Conservation (phyloP, 805 yeast species). For the Vanderwaltozyma tropicalis region DNA sequence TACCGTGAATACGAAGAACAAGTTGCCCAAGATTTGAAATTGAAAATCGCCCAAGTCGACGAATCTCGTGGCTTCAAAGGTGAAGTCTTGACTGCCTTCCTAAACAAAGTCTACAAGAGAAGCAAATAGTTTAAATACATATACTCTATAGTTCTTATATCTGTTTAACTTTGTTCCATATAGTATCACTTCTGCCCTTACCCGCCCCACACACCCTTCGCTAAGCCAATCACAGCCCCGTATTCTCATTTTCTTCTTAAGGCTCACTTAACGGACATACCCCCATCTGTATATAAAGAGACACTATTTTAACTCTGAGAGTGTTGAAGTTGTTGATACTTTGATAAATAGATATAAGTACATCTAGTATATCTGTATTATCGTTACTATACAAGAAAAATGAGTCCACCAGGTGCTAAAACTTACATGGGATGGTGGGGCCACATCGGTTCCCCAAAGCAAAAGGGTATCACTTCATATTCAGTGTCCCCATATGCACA, state of each 20-base stretch:
- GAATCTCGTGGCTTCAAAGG: constrained; percentile 90
- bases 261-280: no score
- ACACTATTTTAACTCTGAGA: no score
- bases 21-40: constrained; percentile 52
- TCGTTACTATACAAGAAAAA: no score
- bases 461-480: constrained; percentile 78
- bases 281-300: no score
- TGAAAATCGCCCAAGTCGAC: constrained; percentile 61
- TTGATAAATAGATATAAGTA: no score
- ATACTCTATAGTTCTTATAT: background rate
- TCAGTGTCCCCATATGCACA: constrained; percentile 91
- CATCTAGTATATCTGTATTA: no score
- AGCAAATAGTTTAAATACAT: constrained; percentile 44
- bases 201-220: no score
- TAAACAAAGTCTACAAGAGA: constrained; percentile 89
- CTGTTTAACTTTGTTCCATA: no score
- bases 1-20: constrained; percentile 79
- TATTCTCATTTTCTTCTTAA: no score
- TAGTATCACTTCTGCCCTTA: no score
- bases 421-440: constrained; percentile 99
- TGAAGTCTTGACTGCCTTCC: constrained; percentile 74
- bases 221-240: no score
- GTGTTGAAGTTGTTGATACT: no score
- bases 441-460: constrained; percentile 73
- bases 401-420: constrained; percentile 67